Percentiles rank a stretch among this genome's conserved stretches.
Evolutionary conservation across 495 filamentous ascomycete species (phyloP).

Genomic region (Talaromyces nanjingensis): DNA sequence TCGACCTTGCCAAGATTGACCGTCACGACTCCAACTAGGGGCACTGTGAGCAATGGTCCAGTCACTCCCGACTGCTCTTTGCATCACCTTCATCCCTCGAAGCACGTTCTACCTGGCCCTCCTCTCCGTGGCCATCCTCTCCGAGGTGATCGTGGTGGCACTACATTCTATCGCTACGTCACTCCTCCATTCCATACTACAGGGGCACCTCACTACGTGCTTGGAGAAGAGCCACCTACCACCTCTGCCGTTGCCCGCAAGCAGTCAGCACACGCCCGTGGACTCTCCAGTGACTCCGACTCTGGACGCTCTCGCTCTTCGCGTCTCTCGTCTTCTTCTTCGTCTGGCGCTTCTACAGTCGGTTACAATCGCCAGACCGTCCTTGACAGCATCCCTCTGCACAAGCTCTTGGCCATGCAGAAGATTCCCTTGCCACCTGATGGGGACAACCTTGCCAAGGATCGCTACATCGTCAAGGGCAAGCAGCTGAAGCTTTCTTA

Average conservation of each 20-base stretch:
- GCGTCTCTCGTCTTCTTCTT: neutral
- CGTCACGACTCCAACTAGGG: neutral
- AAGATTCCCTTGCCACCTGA: neutral
- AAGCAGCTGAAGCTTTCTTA: conserved; percentile 68
- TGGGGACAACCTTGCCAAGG: conserved; percentile 25
- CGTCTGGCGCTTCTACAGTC: neutral
- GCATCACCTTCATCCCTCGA: neutral
- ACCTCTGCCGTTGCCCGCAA: neutral
- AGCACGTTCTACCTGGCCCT: neutral
- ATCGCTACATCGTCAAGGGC: conserved; percentile 57
- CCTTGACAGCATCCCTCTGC: neutral
- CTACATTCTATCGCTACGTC: neutral
- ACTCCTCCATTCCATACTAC: neutral
- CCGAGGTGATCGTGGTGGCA: neutral
- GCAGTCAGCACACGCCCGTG: neutral
- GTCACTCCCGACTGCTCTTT: neutral
- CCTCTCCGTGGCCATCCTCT: neutral
- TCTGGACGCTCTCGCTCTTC: neutral
- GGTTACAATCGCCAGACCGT: neutral
- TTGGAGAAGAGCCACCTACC: too few relatives aligned
- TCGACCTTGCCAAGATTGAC: neutral
- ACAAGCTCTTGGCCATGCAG: neutral
- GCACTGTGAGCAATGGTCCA: neutral
- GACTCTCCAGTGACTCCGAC: neutral
- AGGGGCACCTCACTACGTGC: neutral